These are phyloP conservation scores for Chaetomium tenue DNA, from an alignment of 495 filamentous ascomycete species.

Conservation along the genomic window DNA sequence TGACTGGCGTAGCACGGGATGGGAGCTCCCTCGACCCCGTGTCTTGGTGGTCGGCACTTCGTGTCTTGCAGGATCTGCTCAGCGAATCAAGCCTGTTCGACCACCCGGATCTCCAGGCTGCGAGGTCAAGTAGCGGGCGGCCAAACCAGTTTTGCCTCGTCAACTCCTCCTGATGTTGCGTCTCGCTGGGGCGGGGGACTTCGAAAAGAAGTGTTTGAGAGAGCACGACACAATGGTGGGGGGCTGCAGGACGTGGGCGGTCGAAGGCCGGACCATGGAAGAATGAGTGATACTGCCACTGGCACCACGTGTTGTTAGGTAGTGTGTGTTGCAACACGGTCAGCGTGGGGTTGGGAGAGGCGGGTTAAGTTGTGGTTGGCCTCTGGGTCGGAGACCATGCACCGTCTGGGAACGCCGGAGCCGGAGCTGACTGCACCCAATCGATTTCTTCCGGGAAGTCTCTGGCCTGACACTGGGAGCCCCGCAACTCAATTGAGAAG, in stretches of 20 bases:
- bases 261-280: constrained; percentile 24
- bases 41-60: constrained; percentile 15
- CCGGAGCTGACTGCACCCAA: constrained; percentile 23
- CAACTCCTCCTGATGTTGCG: constrained; percentile 1
- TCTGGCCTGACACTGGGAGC: constrained; percentile 14
- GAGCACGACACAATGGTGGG: constrained; percentile 17
- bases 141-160: background rate
- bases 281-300: constrained; percentile 30
- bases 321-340: constrained; percentile 23
- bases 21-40: constrained; percentile 5
- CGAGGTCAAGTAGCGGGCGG: constrained; percentile 13
- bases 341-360: constrained; percentile 30
- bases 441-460: constrained; percentile 12
- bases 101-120: background rate
- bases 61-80: constrained; percentile 14
- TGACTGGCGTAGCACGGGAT: background rate
- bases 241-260: constrained; percentile 24
- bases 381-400: background rate
- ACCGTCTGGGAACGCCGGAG: constrained; percentile 18
- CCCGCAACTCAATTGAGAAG: constrained; percentile 1
- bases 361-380: constrained; percentile 20
- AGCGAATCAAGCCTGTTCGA: constrained; percentile 8
- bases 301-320: constrained; percentile 44
- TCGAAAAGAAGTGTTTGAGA: background rate
- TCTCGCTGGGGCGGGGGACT: background rate